Evolutionary conservation across 2,329 filamentous ascomycete species (phyloP).

Genomic region (Cylindrodendrum hubeiense): DNA sequence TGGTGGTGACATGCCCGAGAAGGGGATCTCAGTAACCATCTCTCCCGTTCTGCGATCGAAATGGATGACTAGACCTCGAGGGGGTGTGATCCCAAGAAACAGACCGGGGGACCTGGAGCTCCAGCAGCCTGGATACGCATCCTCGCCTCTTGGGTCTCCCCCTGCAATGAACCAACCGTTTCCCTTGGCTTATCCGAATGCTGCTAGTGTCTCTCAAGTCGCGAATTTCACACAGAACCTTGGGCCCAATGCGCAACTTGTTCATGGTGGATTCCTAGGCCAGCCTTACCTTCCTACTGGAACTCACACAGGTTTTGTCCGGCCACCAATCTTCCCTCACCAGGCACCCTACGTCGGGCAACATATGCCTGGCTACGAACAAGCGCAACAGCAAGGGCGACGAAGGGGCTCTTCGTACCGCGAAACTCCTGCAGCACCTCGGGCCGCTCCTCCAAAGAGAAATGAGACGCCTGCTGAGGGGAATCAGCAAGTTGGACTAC

Average conservation of each 20-base stretch:
- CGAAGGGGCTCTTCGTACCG: background rate
- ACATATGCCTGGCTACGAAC: background rate
- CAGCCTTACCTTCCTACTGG: constrained; percentile 16
- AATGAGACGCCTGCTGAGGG: background rate
- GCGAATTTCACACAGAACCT: constrained; percentile 25
- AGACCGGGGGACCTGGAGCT: constrained; percentile 2
- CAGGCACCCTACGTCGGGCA: constrained; percentile 14
- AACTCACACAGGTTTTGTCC: constrained; percentile 16
- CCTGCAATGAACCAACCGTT: constrained; percentile 5
- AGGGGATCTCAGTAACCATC: constrained; percentile 42
- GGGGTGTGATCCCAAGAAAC: constrained; percentile 1
- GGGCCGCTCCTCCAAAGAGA: constrained; percentile 4
- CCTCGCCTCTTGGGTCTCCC: background rate
- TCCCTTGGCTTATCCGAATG: background rate
- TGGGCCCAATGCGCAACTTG: constrained; percentile 1
- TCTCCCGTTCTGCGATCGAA: constrained; percentile 48
- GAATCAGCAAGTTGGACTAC: background rate
- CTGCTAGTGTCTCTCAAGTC: constrained; percentile 5
- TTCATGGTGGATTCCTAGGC: background rate
- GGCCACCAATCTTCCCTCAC: constrained; percentile 2
- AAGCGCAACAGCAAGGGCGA: constrained; percentile 8
- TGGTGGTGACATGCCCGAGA: constrained; percentile 41
- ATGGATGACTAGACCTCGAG: constrained; percentile 37
- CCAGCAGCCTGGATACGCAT: constrained; percentile 5
- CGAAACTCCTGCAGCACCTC: background rate